Evolutionary conservation across 192 early-diverging fungal genomes (phyloP).

Genomic region (Coemansia pectinata): DNA sequence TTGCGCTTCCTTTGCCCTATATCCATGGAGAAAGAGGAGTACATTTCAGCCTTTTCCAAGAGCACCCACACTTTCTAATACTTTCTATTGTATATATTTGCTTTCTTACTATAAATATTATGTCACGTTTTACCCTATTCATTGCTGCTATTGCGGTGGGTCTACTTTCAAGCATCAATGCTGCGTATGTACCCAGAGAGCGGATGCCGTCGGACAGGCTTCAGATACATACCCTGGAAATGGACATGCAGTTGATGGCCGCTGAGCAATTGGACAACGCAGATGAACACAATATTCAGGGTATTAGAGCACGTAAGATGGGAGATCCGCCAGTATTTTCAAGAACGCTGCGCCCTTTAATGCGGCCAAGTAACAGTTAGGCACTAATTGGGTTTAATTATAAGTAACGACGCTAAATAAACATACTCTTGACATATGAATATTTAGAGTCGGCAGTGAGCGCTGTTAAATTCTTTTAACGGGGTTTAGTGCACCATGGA

Average conservation of each 20-base stretch:
- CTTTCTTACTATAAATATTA: background rate
- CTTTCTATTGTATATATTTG: too few relatives aligned
- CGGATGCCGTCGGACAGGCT: background rate
- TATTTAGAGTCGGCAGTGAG: background rate
- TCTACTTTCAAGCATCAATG: background rate
- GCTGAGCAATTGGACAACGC: background rate
- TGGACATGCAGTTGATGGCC: background rate
- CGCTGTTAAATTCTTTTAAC: background rate
- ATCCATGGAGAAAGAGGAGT: too few relatives aligned
- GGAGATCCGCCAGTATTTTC: slow-evolving; percentile 19
- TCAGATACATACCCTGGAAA: slow-evolving; percentile 9
- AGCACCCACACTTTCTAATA: too few relatives aligned
- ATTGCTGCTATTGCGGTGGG: background rate
- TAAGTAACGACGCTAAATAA: background rate
- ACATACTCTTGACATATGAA: background rate
- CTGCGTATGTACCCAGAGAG: slow-evolving; percentile 1
- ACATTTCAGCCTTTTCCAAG: too few relatives aligned
- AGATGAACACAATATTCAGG: background rate
- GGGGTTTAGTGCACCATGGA: slow-evolving; percentile 1
- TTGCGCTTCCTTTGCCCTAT: too few relatives aligned
- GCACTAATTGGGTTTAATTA: background rate
- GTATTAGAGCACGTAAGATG: slow-evolving; percentile 19
- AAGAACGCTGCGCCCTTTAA: slow-evolving; percentile 4
- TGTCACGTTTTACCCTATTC: background rate
- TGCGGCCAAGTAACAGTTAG: slow-evolving; percentile 3